Evolutionary conservation across 202 grass and related monocot genomes (phyloP).

Genomic region (Cymbopogon flexuosus): DNA sequence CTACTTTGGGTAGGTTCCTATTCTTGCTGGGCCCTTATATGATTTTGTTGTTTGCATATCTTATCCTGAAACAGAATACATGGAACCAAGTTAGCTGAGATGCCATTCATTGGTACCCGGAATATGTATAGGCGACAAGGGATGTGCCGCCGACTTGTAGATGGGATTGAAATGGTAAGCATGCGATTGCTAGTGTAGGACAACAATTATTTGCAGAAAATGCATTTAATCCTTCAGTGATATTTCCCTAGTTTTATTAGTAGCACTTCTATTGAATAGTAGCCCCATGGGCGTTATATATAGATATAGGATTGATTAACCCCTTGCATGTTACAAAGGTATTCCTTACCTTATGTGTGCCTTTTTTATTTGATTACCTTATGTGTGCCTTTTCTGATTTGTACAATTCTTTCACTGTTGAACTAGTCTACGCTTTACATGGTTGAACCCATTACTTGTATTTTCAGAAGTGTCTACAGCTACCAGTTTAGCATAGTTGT

Average conservation of each 20-base stretch:
- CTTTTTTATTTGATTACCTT: neutral
- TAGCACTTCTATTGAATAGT: neutral
- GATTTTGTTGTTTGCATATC: constrained; percentile 15
- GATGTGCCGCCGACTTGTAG: constrained; percentile 85
- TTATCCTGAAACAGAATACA: constrained; percentile 67
- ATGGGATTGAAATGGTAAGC: constrained; percentile 81
- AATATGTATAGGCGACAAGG: constrained; percentile 86
- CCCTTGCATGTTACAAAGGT: neutral
- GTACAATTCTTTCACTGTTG: neutral
- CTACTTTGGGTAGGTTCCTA: constrained; percentile 28
- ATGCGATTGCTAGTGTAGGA: constrained; percentile 13
- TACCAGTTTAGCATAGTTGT: neutral
- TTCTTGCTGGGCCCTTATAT: constrained; percentile 23
- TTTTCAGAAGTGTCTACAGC: neutral
- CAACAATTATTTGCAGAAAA: neutral
- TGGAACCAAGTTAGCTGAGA: constrained; percentile 92
- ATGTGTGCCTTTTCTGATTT: constrained; percentile 1
- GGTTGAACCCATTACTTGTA: constrained; percentile 5
- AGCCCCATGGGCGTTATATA: neutral
- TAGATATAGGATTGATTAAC: neutral
- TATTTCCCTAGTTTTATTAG: neutral
- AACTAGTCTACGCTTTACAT: neutral
- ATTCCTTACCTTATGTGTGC: neutral
- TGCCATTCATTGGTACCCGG: constrained; percentile 96
- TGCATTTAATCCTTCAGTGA: neutral